Percentiles rank a stretch among this genome's conserved stretches.
phyloP scores from a whole-genome alignment of 2,329 filamentous ascomycete genomes.

The Scortechinia acanthostroma region DNA sequence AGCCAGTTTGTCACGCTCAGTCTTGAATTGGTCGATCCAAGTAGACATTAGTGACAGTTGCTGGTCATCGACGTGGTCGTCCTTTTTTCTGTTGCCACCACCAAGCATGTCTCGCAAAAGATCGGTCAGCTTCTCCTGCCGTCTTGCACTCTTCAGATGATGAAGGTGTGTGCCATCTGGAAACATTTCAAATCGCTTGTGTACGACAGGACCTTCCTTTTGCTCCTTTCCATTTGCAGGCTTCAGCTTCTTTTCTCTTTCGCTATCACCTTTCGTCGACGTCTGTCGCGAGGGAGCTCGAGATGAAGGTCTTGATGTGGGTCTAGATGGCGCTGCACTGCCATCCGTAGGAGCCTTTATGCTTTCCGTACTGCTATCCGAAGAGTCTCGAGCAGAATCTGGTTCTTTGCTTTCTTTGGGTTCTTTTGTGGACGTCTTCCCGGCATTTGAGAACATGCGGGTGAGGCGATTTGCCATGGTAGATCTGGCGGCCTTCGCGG shows the following conservation, averaged over 20 bases:
- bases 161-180: conserved; percentile 72
- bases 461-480: neutral
- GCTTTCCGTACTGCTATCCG: neutral
- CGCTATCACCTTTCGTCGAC: neutral
- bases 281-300: neutral
- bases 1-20: conserved; percentile 73
- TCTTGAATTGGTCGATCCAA: conserved; percentile 90
- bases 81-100: conserved; percentile 60
- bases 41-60: conserved; percentile 88
- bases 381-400: neutral
- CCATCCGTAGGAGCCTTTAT: neutral
- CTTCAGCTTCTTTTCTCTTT: neutral
- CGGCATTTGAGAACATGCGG: neutral
- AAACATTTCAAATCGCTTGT: conserved; percentile 31
- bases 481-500: neutral
- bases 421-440: neutral
- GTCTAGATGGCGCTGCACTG: neutral
- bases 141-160: conserved; percentile 77
- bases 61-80: conserved; percentile 66
- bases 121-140: conserved; percentile 89
- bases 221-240: neutral
- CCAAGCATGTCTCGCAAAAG: conserved; percentile 77
- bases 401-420: neutral
- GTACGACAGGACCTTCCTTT: neutral
- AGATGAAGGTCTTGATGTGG: neutral